Percentiles rank a stretch among this genome's conserved stretches.
These are phyloP conservation scores for Fusarium sp. DNA, from an alignment of 2,329 filamentous ascomycete species.

Conservation along the genomic window DNA sequence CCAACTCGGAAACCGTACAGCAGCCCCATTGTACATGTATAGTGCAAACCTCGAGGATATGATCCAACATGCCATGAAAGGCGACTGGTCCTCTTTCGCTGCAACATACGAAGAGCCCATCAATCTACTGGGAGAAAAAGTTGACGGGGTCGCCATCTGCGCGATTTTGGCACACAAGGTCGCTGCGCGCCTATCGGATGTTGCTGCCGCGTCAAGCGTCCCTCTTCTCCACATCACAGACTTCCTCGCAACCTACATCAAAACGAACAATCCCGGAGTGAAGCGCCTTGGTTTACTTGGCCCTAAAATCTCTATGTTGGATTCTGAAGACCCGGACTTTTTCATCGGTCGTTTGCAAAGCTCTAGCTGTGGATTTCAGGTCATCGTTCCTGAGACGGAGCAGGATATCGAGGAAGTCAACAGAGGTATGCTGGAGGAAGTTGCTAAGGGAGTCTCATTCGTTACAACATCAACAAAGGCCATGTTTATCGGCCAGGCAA, in stretches of 20 bases:
- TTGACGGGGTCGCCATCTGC: neutral
- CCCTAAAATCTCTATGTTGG: neutral
- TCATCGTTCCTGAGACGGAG: rapidly evolving
- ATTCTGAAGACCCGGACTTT: neutral
- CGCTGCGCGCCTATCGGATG: neutral
- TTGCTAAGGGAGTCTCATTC: neutral
- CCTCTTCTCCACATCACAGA: neutral
- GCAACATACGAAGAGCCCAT: neutral
- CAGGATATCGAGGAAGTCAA: conserved; percentile 2
- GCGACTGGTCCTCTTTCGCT: neutral
- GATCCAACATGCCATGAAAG: conserved; percentile 1
- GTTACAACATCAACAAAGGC: neutral
- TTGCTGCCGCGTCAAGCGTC: neutral
- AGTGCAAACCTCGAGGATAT: conserved; percentile 12
- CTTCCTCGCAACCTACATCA: neutral
- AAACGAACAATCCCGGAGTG: neutral
- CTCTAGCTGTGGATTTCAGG: neutral
- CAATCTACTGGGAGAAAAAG: neutral
- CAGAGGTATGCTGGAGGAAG: neutral
- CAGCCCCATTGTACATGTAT: neutral
- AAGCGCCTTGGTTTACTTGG: neutral
- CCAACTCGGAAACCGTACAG: neutral
- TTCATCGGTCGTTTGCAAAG: neutral
- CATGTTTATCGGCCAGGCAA: neutral
- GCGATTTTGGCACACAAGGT: conserved; percentile 9